phyloP scores from a whole-genome alignment of 805 yeast species.

The Babjeviella inositovora region DNA sequence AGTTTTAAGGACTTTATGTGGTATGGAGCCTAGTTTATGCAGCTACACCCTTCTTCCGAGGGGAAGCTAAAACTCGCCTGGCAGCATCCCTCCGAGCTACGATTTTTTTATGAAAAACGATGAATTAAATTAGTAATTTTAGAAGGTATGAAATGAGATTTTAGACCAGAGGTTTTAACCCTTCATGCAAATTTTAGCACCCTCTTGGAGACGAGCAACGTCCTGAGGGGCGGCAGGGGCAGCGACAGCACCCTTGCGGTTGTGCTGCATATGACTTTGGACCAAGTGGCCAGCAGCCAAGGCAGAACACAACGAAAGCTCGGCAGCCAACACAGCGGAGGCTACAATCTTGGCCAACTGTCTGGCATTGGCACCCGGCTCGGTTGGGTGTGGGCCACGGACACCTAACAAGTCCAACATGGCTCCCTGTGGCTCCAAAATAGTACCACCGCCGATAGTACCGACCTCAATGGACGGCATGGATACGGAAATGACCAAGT shows the following conservation, averaged over 20 bases:
- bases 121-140: no score
- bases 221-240: slow-evolving; percentile 14
- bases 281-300: slow-evolving; percentile 98
- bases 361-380: slow-evolving; percentile 90
- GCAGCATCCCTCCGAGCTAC: no score
- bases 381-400: slow-evolving; percentile 86
- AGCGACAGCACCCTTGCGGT: slow-evolving; percentile 48
- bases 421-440: slow-evolving; percentile 91
- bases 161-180: no score
- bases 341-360: slow-evolving; percentile 89
- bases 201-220: slow-evolving; percentile 41
- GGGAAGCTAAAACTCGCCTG: no score
- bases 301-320: slow-evolving; percentile 86
- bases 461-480: slow-evolving; percentile 99
- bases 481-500: slow-evolving; percentile 84
- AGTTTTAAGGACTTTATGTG: no score
- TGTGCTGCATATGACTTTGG: slow-evolving; percentile 92
- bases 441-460: slow-evolving; percentile 98
- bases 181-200: slow-evolving; percentile 61
- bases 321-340: slow-evolving; percentile 91
- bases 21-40: no score
- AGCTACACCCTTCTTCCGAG: no score
- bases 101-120: no score
- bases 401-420: slow-evolving; percentile 92
- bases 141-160: no score